These are phyloP conservation scores for Phytophthora gonapodyides DNA, from an alignment of 352 stramenopile species.

Conservation along the genomic window DNA sequence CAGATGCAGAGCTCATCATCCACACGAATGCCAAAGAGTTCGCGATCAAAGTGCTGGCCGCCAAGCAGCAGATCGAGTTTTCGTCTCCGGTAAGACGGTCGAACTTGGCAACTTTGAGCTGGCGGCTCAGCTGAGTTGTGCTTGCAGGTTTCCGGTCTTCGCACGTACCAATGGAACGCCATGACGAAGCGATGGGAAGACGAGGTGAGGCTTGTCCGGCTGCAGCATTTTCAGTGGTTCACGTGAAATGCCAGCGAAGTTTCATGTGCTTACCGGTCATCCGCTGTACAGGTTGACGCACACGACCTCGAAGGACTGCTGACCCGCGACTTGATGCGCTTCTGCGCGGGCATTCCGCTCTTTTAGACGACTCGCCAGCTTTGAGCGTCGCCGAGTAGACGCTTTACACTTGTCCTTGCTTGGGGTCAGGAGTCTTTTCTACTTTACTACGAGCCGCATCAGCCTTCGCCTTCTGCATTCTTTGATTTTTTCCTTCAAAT, in stretches of 20 bases:
- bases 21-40: conserved; percentile 61
- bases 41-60: conserved; percentile 53
- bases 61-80: conserved; percentile 77
- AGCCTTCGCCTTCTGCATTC: no score
- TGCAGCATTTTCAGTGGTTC: background rate
- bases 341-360: conserved; percentile 66
- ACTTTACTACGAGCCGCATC: conserved; percentile 33
- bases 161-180: conserved; percentile 76
- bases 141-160: conserved; percentile 68
- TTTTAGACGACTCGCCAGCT: conserved; percentile 47
- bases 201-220: conserved; percentile 41
- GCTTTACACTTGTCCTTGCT: background rate
- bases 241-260: background rate
- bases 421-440: conserved; percentile 23
- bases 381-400: background rate
- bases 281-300: conserved; percentile 51
- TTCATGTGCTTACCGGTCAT: conserved; percentile 11
- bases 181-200: conserved; percentile 78
- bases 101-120: background rate
- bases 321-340: conserved; percentile 82
- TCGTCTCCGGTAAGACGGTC: conserved; percentile 50
- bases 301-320: conserved; percentile 83
- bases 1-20: conserved; percentile 54
- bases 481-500: conserved; percentile 32
- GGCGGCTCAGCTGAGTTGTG: background rate